phyloP scores from a whole-genome alignment of 2,329 filamentous ascomycete species.

The Penicillium sp. region DNA sequence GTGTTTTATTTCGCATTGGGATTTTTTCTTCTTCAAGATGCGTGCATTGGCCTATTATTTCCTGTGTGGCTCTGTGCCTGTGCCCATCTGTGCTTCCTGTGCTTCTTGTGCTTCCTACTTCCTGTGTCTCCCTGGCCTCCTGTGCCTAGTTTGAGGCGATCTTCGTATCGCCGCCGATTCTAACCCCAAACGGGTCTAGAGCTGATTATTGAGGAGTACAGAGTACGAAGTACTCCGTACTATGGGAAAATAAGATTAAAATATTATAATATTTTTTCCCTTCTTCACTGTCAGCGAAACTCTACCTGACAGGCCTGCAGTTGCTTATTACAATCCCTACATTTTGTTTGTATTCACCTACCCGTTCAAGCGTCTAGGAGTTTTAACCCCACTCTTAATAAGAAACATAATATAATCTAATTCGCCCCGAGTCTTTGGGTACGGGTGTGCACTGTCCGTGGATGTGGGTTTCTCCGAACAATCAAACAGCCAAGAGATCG shows the following conservation, averaged over 20 bases:
- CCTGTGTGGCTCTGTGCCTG: neutral
- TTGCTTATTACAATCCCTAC: neutral
- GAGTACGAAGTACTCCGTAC: neutral
- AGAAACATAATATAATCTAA: neutral
- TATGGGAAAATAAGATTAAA: neutral
- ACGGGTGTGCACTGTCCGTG: slow-evolving; percentile 21
- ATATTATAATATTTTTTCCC: neutral
- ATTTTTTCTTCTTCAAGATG: neutral
- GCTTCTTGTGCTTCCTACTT: neutral
- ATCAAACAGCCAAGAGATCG: slow-evolving; percentile 14
- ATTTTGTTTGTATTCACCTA: neutral
- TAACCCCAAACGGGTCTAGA: neutral
- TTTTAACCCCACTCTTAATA: neutral
- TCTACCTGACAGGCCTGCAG: neutral
- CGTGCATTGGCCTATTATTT: slow-evolving; percentile 1
- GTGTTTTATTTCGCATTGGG: neutral
- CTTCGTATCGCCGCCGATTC: neutral
- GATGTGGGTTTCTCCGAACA: slow-evolving; percentile 18
- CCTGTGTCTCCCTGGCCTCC: neutral
- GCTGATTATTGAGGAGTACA: neutral
- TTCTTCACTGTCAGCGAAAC: neutral
- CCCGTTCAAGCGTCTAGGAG: neutral
- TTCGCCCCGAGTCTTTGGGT: slow-evolving; percentile 22
- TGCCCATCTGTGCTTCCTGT: neutral
- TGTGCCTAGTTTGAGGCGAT: neutral